Evolutionary conservation across 306 rosid species (phyloP).

Genomic region (Bauhinia variegata): DNA sequence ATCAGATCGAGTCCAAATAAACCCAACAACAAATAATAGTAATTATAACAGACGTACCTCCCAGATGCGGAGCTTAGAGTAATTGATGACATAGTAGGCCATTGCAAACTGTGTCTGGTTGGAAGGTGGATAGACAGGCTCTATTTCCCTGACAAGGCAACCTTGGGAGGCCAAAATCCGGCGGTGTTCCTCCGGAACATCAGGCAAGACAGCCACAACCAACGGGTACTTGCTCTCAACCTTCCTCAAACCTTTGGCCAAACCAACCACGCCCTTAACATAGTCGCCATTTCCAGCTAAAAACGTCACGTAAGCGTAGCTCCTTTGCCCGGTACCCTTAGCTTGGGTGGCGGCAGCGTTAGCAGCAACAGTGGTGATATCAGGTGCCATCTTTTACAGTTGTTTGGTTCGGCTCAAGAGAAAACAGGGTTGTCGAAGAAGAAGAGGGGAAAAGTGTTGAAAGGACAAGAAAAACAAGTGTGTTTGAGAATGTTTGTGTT

Average conservation of each 20-base stretch:
- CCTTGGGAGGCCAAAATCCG: constrained; percentile 58
- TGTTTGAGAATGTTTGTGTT: not conserved
- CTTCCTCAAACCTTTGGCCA: constrained; percentile 83
- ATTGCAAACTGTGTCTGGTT: constrained; percentile 78
- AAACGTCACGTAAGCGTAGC: constrained; percentile 71
- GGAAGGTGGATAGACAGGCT: constrained; percentile 67
- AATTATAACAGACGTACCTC: too few species aligned
- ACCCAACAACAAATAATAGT: too few species aligned
- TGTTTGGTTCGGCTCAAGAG: not conserved
- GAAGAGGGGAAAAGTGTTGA: not conserved
- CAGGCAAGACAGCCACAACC: constrained; percentile 77
- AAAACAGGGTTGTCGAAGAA: not conserved
- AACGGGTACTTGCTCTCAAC: constrained; percentile 61
- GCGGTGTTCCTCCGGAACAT: constrained; percentile 79
- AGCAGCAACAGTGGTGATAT: constrained; percentile 22
- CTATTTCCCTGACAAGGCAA: constrained; percentile 66
- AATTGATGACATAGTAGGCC: constrained; percentile 86
- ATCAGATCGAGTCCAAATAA: too few species aligned
- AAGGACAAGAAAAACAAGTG: not conserved
- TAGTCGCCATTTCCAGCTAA: constrained; percentile 83
- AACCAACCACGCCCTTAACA: constrained; percentile 77
- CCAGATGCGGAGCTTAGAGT: constrained; percentile 89
- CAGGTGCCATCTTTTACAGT: constrained; percentile 60
- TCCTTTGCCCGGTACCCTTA: constrained; percentile 2
- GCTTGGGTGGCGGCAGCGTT: constrained; percentile 12